These are phyloP conservation scores for Cucumis sativus DNA, from an alignment of 306 rosid species.

Conservation along the genomic window Cucumber_9930_V3 NC_026661.2:627001-627500, in stretches of 20 bases:
- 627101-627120: too few species aligned
- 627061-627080: background rate
- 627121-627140: too few species aligned
- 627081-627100: too few species aligned
- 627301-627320: background rate
- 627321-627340: conserved; percentile 2
- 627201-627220: too few species aligned
- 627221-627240: too few species aligned
- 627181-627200: too few species aligned
- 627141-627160: too few species aligned
- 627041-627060: too few species aligned
- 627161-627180: too few species aligned
- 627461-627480: conserved; percentile 8
- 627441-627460: background rate
- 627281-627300: background rate
- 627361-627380: background rate
- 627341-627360: conserved; percentile 11
- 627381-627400: conserved; percentile 7
- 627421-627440: background rate
- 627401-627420: conserved; percentile 6
- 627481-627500: background rate
- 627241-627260: background rate
- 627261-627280: background rate
- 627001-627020: too few species aligned
- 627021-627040: too few species aligned